A percentile compares a stretch with the other conserved stretches of the same genome.
phyloP scores from a whole-genome alignment of 495 filamentous ascomycete genomes.

The Trichodelitschia bisporula region DNA sequence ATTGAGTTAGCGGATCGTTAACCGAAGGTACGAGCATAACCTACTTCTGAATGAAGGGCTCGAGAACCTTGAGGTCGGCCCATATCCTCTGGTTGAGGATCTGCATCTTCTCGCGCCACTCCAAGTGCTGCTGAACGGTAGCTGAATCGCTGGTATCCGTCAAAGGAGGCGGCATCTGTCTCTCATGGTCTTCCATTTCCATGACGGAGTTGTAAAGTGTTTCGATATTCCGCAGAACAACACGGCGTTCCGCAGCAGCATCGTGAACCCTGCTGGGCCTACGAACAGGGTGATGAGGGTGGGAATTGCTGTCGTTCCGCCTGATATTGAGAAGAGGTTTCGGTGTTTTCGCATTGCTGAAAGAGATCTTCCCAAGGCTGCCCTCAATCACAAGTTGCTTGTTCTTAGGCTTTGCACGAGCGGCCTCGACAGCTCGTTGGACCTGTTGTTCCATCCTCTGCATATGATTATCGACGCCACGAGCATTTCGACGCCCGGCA shows the following conservation, averaged over 20 bases:
- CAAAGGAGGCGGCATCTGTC: slow-evolving; percentile 51
- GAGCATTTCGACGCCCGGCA: slow-evolving; percentile 27
- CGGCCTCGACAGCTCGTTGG: slow-evolving; percentile 85
- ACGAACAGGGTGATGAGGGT: too few relatives aligned
- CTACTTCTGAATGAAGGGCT: slow-evolving; percentile 51
- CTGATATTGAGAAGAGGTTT: slow-evolving; percentile 90
- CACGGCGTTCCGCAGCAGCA: slow-evolving; percentile 5
- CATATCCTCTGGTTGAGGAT: slow-evolving; percentile 60
- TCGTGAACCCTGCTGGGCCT: slow-evolving; percentile 11
- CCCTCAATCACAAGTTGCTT: slow-evolving; percentile 96
- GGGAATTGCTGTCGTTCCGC: slow-evolving; percentile 34
- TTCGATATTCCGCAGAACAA: slow-evolving; percentile 53
- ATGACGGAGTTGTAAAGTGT: slow-evolving; percentile 66
- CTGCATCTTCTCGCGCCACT: slow-evolving; percentile 48
- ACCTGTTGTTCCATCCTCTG: slow-evolving; percentile 99
- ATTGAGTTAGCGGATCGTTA: neutral
- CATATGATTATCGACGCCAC: slow-evolving; percentile 82
- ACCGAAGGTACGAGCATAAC: slow-evolving; percentile 4
- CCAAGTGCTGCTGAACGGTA: slow-evolving; percentile 35
- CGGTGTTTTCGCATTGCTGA: slow-evolving; percentile 93
- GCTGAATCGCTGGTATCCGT: slow-evolving; percentile 35
- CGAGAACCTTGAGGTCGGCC: slow-evolving; percentile 66
- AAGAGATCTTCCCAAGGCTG: slow-evolving; percentile 94
- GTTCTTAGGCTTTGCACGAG: slow-evolving; percentile 90
- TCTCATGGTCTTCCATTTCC: slow-evolving; percentile 80